These are phyloP conservation scores for Conoideocrella luteorostrata DNA, from an alignment of 2,329 filamentous ascomycete genomes.

Conservation along the genomic window DNA sequence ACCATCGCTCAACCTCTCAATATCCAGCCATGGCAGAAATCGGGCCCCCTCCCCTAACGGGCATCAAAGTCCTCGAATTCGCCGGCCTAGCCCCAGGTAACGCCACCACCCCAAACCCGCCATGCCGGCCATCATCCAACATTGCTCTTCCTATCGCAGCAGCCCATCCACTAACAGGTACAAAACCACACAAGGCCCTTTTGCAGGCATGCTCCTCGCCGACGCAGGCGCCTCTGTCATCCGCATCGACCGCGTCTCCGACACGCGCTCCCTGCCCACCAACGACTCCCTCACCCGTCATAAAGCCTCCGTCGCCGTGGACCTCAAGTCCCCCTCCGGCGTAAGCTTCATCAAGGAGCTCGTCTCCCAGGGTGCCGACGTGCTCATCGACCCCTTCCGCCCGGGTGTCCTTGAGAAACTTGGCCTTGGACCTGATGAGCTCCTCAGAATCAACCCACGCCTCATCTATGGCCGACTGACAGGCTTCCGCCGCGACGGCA, in stretches of 20 bases:
- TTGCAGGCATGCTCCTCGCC: constrained; percentile 79
- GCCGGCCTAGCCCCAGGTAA: constrained; percentile 59
- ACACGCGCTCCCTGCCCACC: constrained; percentile 34
- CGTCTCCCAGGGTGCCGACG: constrained; percentile 64
- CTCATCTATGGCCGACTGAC: constrained; percentile 82
- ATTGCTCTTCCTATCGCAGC: not conserved
- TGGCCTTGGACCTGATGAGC: constrained; percentile 64
- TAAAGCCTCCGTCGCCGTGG: constrained; percentile 73
- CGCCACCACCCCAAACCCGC: constrained; percentile 4
- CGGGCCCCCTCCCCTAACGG: constrained; percentile 32
- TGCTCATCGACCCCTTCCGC: constrained; percentile 89
- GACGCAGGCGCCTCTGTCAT: constrained; percentile 86
- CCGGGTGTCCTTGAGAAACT: constrained; percentile 85
- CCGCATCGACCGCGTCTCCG: constrained; percentile 64
- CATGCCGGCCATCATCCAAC: not conserved
- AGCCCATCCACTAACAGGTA: not conserved
- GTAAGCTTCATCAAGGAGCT: constrained; percentile 61
- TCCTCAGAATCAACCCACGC: constrained; percentile 62
- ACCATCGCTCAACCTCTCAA: no score
- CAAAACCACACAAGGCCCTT: constrained; percentile 58
- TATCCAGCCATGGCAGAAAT: constrained; percentile 6
- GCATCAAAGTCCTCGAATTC: constrained; percentile 53
- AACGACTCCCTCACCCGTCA: constrained; percentile 70
- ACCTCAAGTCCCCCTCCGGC: constrained; percentile 65
- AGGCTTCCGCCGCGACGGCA: constrained; percentile 81